Base-by-base conservation (phyloP, 768 basidiomycete species). In the Trichaptum fuscoviolaceum region DNA sequence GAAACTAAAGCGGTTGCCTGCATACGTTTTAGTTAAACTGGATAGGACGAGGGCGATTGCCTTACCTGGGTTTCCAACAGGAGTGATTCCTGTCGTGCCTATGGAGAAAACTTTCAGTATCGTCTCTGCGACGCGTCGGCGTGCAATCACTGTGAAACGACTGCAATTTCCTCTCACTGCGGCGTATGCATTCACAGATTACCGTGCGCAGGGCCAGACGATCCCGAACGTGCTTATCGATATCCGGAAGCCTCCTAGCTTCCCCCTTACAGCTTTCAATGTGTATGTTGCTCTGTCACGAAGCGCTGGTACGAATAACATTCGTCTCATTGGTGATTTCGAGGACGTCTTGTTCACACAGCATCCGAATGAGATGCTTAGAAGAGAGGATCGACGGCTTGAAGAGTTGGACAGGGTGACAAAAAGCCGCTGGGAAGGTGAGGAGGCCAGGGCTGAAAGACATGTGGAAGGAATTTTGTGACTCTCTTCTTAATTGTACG, bases 131-230 rank as follows among this genome's bases (percentile, higher is more conserved):
- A 26, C 26, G 20, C 66, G 67, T 64, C 60, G 57, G 9, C 30
- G 57, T 7, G 20, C 35, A 34, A 57, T 25, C 17, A 71, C 65
- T 0, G 69, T 78, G 0, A 67, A 15, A 4, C 62, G 76, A 7
- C 15, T 63, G 1, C 79, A 81, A 65, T 69, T 74, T 15, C 69
- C 78, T 0, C 63, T 83, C 0, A 78, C 75, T 0, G 64, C 71
- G 0, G 79, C 71, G n/a, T 81, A 79, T 63, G 77, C 78, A 0
- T 81, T 82, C 68, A 81, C 78, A 0, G 80, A 82, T 67, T 81
- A 79, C 68, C 73, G 76, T 61, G 67, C 75, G 0, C 81, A 82
- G 66, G 81, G 81, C 0, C 79, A 81, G 65, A 81, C 79, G 0
- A 68, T 79, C 2, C 68, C 69, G 58, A 65, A 71, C 57, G 75